Evolutionary conservation across 495 filamentous ascomycete species (phyloP).

Genomic region (Penicillium nucicola): DNA sequence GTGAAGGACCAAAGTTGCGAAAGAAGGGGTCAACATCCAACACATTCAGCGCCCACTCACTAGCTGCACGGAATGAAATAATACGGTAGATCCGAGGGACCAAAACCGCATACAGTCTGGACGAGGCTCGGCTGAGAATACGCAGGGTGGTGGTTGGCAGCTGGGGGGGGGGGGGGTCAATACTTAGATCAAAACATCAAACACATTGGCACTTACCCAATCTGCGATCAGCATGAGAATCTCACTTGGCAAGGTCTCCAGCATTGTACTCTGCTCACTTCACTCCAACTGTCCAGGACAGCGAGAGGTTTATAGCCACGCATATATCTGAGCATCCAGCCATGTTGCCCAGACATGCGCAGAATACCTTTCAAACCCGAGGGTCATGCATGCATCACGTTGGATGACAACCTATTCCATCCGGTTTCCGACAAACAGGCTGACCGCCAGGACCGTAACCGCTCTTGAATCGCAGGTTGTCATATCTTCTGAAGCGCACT

Average conservation of each 20-base stretch:
- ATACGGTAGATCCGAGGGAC: conserved; percentile 1
- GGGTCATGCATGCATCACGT: too few relatives aligned
- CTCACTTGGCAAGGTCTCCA: not conserved
- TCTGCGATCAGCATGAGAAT: not conserved
- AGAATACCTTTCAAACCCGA: not conserved
- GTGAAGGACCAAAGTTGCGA: not conserved
- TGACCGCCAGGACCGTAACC: too few relatives aligned
- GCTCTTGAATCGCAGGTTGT: too few relatives aligned
- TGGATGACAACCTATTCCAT: too few relatives aligned
- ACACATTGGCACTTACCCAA: not conserved
- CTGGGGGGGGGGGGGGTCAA: not conserved
- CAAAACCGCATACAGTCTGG: not conserved
- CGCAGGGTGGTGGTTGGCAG: not conserved
- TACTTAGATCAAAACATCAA: not conserved
- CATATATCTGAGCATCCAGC: not conserved
- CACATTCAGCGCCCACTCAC: conserved; percentile 6
- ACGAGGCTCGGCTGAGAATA: conserved; percentile 4
- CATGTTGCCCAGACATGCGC: not conserved
- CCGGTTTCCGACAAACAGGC: too few relatives aligned
- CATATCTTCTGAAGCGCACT: too few relatives aligned
- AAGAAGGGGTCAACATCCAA: conserved; percentile 9
- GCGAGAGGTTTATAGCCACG: not conserved
- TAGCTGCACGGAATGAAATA: not conserved
- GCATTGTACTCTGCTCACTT: not conserved
- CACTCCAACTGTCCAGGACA: not conserved